Evolutionary conservation across 495 filamentous ascomycete species (phyloP).

Genomic region (Penicillium egyptiacum): DNA sequence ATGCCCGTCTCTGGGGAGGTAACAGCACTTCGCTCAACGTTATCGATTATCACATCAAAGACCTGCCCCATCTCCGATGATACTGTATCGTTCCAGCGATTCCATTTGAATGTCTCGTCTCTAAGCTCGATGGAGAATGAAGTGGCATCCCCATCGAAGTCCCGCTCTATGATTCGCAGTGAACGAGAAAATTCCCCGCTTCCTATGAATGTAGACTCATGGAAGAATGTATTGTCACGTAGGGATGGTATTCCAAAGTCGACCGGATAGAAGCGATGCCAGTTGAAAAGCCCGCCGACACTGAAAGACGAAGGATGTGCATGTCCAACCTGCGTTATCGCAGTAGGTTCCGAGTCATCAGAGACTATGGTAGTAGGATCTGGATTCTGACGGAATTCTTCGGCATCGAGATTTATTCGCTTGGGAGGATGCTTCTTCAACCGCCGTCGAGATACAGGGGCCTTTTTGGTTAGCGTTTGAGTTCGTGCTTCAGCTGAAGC

Average conservation of each 20-base stretch:
- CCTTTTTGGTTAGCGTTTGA: background rate
- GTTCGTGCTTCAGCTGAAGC: background rate
- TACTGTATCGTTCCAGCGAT: conserved; percentile 65
- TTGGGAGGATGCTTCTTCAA: conserved; percentile 53
- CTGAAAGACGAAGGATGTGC: conserved; percentile 11
- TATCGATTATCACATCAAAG: conserved; percentile 52
- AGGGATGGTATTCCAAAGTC: conserved; percentile 75
- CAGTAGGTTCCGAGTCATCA: conserved; percentile 15
- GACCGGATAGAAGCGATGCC: conserved; percentile 59
- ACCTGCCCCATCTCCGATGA: conserved; percentile 65
- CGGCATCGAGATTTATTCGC: conserved; percentile 45
- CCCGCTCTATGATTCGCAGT: conserved; percentile 33
- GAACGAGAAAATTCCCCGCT: conserved; percentile 62
- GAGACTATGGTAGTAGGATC: conserved; percentile 13
- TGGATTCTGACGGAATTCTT: conserved; percentile 29
- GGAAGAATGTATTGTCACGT: conserved; percentile 68
- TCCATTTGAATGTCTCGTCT: conserved; percentile 60
- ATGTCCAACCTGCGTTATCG: conserved; percentile 2
- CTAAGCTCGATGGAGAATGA: conserved; percentile 44
- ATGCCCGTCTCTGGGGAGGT: conserved; percentile 3
- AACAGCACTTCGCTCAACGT: conserved; percentile 19
- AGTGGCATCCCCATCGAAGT: conserved; percentile 37
- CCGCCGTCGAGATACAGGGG: conserved; percentile 19
- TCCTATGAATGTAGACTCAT: conserved; percentile 73
- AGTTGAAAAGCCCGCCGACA: conserved; percentile 50